Evolutionary conservation across 2,329 filamentous ascomycete genomes (phyloP).

Genomic region (Aureobasidium uvarum): DNA sequence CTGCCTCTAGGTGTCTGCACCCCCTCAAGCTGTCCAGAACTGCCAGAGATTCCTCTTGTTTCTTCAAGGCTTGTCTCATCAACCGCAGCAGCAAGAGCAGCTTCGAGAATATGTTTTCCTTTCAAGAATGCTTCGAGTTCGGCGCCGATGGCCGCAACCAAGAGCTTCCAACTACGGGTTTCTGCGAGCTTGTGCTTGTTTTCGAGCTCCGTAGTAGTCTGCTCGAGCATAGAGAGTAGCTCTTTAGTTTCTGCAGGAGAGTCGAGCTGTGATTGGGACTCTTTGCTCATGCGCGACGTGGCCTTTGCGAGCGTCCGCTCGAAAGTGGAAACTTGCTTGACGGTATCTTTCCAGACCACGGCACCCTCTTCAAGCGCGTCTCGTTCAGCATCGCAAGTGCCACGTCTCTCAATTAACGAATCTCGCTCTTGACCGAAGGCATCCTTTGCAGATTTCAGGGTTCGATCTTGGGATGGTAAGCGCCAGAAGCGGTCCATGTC

Average conservation of each 20-base stretch:
- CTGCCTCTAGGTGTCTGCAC: constrained; percentile 14
- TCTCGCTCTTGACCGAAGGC: constrained; percentile 67
- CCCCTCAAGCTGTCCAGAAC: constrained; percentile 3
- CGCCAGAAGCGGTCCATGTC: constrained; percentile 34
- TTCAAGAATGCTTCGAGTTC: constrained; percentile 66
- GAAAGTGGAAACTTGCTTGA: constrained; percentile 61
- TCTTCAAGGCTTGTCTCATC: constrained; percentile 34
- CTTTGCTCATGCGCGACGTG: constrained; percentile 45
- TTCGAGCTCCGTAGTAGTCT: constrained; percentile 57
- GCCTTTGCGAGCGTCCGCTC: constrained; percentile 61
- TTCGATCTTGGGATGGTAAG: constrained; percentile 65
- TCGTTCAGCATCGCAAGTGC: constrained; percentile 60
- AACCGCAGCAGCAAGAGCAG: constrained; percentile 37
- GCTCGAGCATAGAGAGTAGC: constrained; percentile 56
- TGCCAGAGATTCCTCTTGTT: not conserved
- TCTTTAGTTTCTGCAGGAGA: constrained; percentile 33
- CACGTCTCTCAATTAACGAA: constrained; percentile 55
- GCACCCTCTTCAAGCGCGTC: constrained; percentile 66
- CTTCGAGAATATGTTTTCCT: constrained; percentile 57
- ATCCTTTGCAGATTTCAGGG: constrained; percentile 65
- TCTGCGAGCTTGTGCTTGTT: constrained; percentile 57
- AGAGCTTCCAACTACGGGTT: constrained; percentile 66
- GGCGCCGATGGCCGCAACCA: constrained; percentile 73
- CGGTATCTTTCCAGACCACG: constrained; percentile 63
- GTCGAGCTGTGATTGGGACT: constrained; percentile 16